Evolutionary conservation across 352 stramenopile genomes (phyloP).

Genomic region (Phytophthora multivora): DNA sequence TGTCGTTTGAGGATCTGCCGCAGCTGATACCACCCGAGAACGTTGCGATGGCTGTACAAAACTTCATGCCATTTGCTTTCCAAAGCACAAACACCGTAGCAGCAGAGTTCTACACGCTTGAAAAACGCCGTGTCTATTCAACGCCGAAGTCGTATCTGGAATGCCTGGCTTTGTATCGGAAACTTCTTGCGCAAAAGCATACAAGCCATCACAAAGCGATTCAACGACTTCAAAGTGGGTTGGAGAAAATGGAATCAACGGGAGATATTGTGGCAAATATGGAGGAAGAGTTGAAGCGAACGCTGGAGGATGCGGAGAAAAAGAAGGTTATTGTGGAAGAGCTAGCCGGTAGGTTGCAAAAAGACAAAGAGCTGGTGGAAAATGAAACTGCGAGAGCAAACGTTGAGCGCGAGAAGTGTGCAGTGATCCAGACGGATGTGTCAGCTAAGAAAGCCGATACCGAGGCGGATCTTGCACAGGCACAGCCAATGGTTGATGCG

Average conservation of each 20-base stretch:
- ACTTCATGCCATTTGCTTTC: constrained; percentile 94
- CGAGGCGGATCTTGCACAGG: constrained; percentile 72
- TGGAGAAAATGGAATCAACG: constrained; percentile 92
- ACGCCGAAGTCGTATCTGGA: constrained; percentile 95
- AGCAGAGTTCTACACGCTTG: constrained; percentile 72
- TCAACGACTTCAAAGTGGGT: constrained; percentile 81
- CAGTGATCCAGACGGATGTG: constrained; percentile 93
- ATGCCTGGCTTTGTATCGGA: constrained; percentile 88
- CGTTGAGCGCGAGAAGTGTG: constrained; percentile 90
- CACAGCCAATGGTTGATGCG: constrained; percentile 82
- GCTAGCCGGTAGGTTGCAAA: constrained; percentile 89
- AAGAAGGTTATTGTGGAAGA: constrained; percentile 94
- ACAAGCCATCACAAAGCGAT: constrained; percentile 64
- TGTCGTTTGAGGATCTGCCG: constrained; percentile 46
- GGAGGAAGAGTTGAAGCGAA: constrained; percentile 91
- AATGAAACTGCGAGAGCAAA: constrained; percentile 92
- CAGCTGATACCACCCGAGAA: constrained; percentile 18
- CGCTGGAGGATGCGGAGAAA: constrained; percentile 90
- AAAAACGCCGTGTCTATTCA: constrained; percentile 91
- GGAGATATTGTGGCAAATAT: constrained; percentile 91
- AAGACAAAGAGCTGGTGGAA: constrained; percentile 94
- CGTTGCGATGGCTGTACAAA: constrained; percentile 77
- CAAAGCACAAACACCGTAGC: constrained; percentile 91
- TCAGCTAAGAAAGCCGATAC: constrained; percentile 88
- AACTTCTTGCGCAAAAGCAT: constrained; percentile 78